Evolutionary conservation across 371 early-diverging fungal genomes (phyloP), one percentile per base, ranked within the genome.

Genomic region (Mucor velutinosus): DNA sequence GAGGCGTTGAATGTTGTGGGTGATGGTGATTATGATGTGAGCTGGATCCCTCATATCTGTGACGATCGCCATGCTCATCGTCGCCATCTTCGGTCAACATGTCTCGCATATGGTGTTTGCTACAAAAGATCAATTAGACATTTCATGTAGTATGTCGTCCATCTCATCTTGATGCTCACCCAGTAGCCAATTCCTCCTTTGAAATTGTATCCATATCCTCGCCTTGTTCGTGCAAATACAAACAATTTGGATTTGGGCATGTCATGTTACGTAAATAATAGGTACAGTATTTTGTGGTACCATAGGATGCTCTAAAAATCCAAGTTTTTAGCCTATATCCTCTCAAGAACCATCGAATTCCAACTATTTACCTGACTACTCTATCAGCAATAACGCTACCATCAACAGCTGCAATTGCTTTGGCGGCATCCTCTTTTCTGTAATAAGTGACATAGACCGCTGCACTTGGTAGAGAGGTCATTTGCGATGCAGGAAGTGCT

Each of bases 281-380:
- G 8, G 93, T 87, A 68, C 96, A 96, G 73, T 96, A 96, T 76
- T 95, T 94, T 21, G 95, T 96, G 7, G 95, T 94, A 27, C 96
- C 96, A 76, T 89, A 92, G 1, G 93, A 91, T 5, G 95, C 95
- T 60, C 93, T 83, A 59, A 29, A 60, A 51, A 23, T 6, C 3
- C 14, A 55, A 53, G 55, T 51, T 23, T 11, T 51, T 23, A 51
- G 37, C 37, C 6, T 29, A 56, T n/a, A 29, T n/a, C 27, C 15
- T n/a, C 27, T 56, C 56, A n/a, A 30, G 29, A 8, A 4, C n/a
- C 56, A 32, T 7, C 7, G 11, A 33, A 7, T 8, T 3, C 12
- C 19, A n/a, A 6, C 14, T 14, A 4, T 30, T 65, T 77, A 89
- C 90, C 88, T 90, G 25, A 97, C 76, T 25, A 92, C 81, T 70